Percentiles rank a stretch among this genome's conserved stretches.
These are phyloP conservation scores for Candolleomyces efflorescens DNA, from an alignment of 768 basidiomycete species.

Conservation along the genomic window DNA sequence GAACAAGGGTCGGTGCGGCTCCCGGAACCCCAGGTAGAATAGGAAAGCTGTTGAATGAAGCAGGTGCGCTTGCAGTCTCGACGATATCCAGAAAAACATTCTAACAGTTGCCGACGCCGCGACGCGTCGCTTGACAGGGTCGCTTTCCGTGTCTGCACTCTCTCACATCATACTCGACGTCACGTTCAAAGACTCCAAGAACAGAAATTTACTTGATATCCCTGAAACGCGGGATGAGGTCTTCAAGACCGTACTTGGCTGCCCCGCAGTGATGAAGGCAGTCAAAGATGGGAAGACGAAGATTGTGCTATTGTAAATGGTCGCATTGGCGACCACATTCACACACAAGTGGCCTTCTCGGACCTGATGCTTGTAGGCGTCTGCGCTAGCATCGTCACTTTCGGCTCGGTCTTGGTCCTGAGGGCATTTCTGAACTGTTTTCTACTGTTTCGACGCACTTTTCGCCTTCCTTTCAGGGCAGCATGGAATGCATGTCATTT, in stretches of 20 bases:
- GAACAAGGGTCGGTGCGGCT: conserved; percentile 84
- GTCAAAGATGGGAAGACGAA: conserved; percentile 72
- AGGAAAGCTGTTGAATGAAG: conserved; percentile 77
- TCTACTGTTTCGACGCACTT: too few relatives aligned
- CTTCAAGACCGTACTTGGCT: conserved; percentile 68
- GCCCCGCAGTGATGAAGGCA: conserved; percentile 53
- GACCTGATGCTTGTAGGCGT: background rate
- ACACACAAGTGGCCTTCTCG: background rate
- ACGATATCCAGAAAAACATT: background rate
- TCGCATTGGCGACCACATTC: background rate
- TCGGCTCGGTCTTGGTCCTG: too few relatives aligned
- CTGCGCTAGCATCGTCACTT: too few relatives aligned
- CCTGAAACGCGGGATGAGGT: conserved; percentile 82
- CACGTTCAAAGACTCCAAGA: conserved; percentile 71
- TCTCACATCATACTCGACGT: conserved; percentile 83
- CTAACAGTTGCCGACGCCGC: background rate
- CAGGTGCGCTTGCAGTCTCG: conserved; percentile 43
- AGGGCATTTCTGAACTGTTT: too few relatives aligned
- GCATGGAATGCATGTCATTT: too few relatives aligned
- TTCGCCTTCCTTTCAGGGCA: too few relatives aligned
- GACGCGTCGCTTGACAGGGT: conserved; percentile 42
- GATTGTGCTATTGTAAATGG: conserved; percentile 68
- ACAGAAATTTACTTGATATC: conserved; percentile 71
- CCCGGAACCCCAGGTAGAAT: conserved; percentile 91
- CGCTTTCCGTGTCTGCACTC: conserved; percentile 66